phyloP scores from a whole-genome alignment of 1,139 yeast species.

The Geotrichum fermentans region DNA sequence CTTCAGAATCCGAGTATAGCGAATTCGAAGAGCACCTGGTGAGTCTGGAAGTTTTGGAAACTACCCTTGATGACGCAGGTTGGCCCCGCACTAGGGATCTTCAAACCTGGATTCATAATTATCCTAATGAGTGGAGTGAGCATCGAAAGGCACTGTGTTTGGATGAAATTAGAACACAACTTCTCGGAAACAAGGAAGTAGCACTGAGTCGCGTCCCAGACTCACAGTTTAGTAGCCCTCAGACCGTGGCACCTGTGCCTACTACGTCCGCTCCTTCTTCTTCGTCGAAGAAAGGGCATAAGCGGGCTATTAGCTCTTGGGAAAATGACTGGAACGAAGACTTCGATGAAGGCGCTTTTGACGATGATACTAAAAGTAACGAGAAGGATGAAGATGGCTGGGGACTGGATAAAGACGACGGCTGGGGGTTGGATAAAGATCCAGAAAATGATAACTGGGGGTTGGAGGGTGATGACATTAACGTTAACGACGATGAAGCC shows the following conservation, averaged over 20 bases:
- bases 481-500: conserved; percentile 19
- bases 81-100: conserved; percentile 27
- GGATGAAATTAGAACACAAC: conserved; percentile 23
- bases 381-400: background rate
- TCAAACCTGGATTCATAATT: conserved; percentile 25
- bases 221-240: background rate
- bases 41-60: conserved; percentile 20
- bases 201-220: conserved; percentile 3
- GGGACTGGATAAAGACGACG: background rate
- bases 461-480: conserved; percentile 12
- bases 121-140: conserved; percentile 28
- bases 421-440: background rate
- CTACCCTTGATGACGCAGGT: conserved; percentile 11
- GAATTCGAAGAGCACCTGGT: conserved; percentile 28
- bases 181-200: conserved; percentile 12
- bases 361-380: background rate
- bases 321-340: conserved; percentile 12
- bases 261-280: background rate
- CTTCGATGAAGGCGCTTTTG: conserved; percentile 6
- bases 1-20: conserved; percentile 21
- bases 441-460: conserved; percentile 11
- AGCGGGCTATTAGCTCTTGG: conserved; percentile 9
- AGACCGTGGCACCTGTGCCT: background rate
- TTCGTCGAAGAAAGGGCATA: conserved; percentile 4
- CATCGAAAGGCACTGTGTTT: conserved; percentile 25